phyloP scores from a whole-genome alignment of 2,329 filamentous ascomycete genomes.

The Torrubiella hemipterigena region DNA sequence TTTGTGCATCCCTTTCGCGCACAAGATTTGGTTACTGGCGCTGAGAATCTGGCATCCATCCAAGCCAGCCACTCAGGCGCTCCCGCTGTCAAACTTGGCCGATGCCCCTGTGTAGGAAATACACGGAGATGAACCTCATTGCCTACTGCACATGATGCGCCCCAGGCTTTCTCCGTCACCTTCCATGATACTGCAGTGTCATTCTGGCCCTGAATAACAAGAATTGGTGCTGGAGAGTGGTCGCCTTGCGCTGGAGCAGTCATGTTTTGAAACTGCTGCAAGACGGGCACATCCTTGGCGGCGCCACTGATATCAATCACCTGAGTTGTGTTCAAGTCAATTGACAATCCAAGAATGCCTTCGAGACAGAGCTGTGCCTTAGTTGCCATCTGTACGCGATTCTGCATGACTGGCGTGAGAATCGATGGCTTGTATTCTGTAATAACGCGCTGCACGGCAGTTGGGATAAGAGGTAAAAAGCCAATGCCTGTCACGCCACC shows the following conservation, averaged over 20 bases:
- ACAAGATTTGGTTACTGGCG: not conserved
- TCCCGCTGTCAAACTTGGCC: not conserved
- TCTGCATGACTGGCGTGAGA: not conserved
- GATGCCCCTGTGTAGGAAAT: conserved; percentile 5
- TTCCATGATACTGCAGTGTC: conserved; percentile 5
- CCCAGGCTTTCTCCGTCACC: conserved; percentile 3
- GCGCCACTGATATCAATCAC: not conserved
- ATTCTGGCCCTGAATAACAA: conserved; percentile 7
- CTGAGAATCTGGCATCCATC: conserved; percentile 4
- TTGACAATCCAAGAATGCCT: not conserved
- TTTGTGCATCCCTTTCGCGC: not conserved
- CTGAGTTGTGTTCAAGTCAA: not conserved
- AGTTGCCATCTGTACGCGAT: not conserved
- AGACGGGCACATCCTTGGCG: not conserved
- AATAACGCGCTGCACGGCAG: not conserved
- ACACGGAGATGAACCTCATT: conserved; percentile 7
- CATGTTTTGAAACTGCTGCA: conserved; percentile 4
- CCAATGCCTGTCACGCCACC: not conserved
- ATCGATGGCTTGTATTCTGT: not conserved
- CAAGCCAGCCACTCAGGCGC: conserved; percentile 6
- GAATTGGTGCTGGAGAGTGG: conserved; percentile 2
- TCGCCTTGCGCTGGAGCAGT: conserved; percentile 5
- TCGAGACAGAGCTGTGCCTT: not conserved
- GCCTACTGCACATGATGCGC: conserved; percentile 1
- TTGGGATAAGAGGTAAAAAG: not conserved